These are phyloP conservation scores for Trichoderma aggressivum DNA, from an alignment of 2,329 filamentous ascomycete genomes.

Conservation along the genomic window DNA sequence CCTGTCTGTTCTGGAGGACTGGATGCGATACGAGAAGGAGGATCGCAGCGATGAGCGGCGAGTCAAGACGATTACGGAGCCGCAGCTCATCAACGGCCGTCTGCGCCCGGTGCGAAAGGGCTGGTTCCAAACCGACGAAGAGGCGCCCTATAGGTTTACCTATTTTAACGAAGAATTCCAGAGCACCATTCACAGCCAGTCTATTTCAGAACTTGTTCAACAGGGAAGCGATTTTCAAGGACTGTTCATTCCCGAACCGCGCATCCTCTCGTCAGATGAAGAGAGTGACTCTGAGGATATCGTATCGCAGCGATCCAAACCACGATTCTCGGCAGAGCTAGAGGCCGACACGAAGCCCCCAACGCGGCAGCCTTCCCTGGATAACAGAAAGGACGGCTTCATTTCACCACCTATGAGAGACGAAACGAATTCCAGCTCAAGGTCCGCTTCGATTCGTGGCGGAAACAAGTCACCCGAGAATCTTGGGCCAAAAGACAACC, in stretches of 20 bases:
- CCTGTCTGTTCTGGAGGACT: slow-evolving; percentile 77
- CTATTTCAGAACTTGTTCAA: slow-evolving; percentile 87
- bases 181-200: slow-evolving; percentile 93
- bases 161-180: slow-evolving; percentile 98
- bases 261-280: slow-evolving; percentile 69
- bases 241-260: slow-evolving; percentile 85
- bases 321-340: slow-evolving; percentile 24
- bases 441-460: slow-evolving; percentile 41
- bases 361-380: slow-evolving; percentile 46
- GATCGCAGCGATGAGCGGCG: slow-evolving; percentile 72
- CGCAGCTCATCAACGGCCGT: slow-evolving; percentile 85
- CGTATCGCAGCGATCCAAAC: slow-evolving; percentile 25
- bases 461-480: slow-evolving; percentile 39
- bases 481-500: slow-evolving; percentile 22
- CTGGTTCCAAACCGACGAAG: slow-evolving; percentile 87
- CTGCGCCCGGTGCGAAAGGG: slow-evolving; percentile 73
- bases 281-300: slow-evolving; percentile 56
- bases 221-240: slow-evolving; percentile 80
- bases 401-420: slow-evolving; percentile 32
- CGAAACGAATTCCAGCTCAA: slow-evolving; percentile 2
- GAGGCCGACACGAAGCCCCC: slow-evolving; percentile 43
- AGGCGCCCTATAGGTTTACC: slow-evolving; percentile 89
- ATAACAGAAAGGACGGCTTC: slow-evolving; percentile 28
- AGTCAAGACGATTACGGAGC: slow-evolving; percentile 89
- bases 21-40: slow-evolving; percentile 82